Percentiles rank a stretch among this genome's conserved stretches.
Conservation (phyloP, 2,329 filamentous ascomycete genomes). For the Pseudodiploospora longispora region DNA sequence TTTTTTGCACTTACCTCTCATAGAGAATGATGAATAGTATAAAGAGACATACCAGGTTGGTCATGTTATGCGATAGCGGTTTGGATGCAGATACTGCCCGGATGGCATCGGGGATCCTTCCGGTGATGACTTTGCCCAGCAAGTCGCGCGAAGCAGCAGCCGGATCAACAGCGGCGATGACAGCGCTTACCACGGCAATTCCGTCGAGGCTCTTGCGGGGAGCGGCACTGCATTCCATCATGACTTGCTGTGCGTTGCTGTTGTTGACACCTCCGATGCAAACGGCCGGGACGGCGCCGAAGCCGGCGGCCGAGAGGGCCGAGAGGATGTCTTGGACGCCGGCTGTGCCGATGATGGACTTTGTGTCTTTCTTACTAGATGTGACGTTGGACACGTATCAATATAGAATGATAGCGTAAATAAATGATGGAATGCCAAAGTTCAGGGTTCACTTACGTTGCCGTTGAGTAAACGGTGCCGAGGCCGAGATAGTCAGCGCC, state of each 20-base stretch:
- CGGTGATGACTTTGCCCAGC: constrained; percentile 33
- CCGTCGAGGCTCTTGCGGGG: constrained; percentile 61
- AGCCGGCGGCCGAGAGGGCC: constrained; percentile 42
- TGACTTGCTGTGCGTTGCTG: constrained; percentile 63
- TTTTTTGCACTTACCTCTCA: not conserved
- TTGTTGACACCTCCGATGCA: constrained; percentile 85
- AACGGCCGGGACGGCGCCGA: constrained; percentile 52
- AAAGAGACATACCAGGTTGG: constrained; percentile 57
- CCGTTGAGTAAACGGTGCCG: constrained; percentile 79
- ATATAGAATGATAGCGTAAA: constrained; percentile 1
- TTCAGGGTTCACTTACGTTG: constrained; percentile 49
- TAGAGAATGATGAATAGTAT: not conserved
- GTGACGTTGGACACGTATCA: not conserved
- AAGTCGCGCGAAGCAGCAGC: constrained; percentile 54
- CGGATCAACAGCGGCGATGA: constrained; percentile 66
- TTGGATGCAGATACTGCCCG: constrained; percentile 51
- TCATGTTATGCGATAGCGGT: constrained; percentile 93
- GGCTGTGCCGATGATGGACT: constrained; percentile 49
- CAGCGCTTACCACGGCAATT: constrained; percentile 82
- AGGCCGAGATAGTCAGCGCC: constrained; percentile 91
- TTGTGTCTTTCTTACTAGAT: constrained; percentile 76
- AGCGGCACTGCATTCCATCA: constrained; percentile 54
- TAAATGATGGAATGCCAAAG: not conserved
- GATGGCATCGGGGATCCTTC: constrained; percentile 46
- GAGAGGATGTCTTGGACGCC: constrained; percentile 47